Base-by-base conservation (phyloP, 2,329 filamentous ascomycete species). In the Rasamsonia emersonii region DNA sequence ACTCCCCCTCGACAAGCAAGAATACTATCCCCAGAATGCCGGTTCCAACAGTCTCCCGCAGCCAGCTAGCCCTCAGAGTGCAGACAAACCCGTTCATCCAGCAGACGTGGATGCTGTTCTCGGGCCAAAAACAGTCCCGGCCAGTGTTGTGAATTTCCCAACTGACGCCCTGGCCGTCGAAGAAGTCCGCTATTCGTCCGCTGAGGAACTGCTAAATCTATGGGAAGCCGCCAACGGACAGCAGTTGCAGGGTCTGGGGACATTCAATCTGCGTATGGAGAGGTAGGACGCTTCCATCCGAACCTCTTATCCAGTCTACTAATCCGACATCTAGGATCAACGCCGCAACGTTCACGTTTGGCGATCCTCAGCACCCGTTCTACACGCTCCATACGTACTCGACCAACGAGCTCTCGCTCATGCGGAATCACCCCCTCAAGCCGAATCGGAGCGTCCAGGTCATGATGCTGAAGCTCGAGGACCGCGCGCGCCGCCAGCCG, bases 151-250 rank as follows among this genome's bases (percentile, higher is more conserved):
- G 30, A 53, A 63, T 35, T 63, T 65, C 25, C 60, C 60, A 2
- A 43, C 46, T 13, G 55, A 54, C 9, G 43, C 49, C 17, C 44
- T 59, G 58, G 58, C 16, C 42, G 52, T n/a, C 46, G 49, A 5
- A 9, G 51, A 51, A 21, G 39, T 50, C 2, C 48, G 44, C n/a
- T 60, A 61, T 30, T 62, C 63, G 4, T 54, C 60, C 5, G 39
- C 47, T 8, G 49, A 55, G 28, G 59, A 65, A 23, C 46, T 68
- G 7, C 49, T 50, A 26, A 50, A 48, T 19, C 40, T 68, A 17
- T 67, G 64, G 64, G 61, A 65, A 24, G 55, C 56, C 23, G 56
- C 64, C 24, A 67, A 67, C 47, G 64, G 64, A 2, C 62, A 63
- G 37, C 44, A 54, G 17, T 47, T 52, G 3, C 45, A 52, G 31